phyloP scores from a whole-genome alignment of 169 alveolate genomes.

The Eimeria praecox region DNA sequence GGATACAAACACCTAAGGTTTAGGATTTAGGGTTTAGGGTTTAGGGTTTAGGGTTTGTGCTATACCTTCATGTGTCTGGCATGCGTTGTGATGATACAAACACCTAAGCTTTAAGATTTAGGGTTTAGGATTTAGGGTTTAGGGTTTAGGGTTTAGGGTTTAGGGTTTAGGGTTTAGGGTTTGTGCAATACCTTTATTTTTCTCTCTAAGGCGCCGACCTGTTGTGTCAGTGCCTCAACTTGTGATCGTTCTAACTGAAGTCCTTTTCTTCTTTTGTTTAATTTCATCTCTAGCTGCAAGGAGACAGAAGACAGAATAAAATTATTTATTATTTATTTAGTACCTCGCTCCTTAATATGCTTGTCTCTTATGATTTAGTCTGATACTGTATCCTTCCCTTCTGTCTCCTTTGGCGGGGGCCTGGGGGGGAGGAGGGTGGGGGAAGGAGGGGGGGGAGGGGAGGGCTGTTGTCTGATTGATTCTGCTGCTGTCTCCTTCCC shows the following conservation, averaged over 20 bases:
- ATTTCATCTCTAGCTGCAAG: not conserved
- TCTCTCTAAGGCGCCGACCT: not conserved
- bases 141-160: not conserved
- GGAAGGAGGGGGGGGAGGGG: too few species aligned
- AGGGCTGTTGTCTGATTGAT: too few species aligned
- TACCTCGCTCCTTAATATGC: too few species aligned
- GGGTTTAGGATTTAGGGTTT: constrained; percentile 22
- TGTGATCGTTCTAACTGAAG: not conserved
- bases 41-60: too few species aligned
- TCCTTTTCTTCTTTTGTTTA: not conserved
- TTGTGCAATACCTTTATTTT: not conserved
- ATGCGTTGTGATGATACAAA: not conserved
- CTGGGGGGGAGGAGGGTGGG: too few species aligned
- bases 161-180: not conserved
- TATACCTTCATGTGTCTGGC: too few species aligned
- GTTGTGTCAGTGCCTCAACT: not conserved
- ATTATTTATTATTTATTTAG: not conserved
- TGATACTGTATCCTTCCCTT: too few species aligned
- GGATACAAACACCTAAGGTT: not conserved
- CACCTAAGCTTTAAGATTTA: not conserved
- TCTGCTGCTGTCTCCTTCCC: too few species aligned
- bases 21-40: too few species aligned
- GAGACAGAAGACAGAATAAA: not conserved
- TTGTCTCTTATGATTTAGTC: too few species aligned
- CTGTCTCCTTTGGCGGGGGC: too few species aligned